phyloP scores from a whole-genome alignment of 164 flowering plant genomes.

The Magnolia changhungtana region DNA sequence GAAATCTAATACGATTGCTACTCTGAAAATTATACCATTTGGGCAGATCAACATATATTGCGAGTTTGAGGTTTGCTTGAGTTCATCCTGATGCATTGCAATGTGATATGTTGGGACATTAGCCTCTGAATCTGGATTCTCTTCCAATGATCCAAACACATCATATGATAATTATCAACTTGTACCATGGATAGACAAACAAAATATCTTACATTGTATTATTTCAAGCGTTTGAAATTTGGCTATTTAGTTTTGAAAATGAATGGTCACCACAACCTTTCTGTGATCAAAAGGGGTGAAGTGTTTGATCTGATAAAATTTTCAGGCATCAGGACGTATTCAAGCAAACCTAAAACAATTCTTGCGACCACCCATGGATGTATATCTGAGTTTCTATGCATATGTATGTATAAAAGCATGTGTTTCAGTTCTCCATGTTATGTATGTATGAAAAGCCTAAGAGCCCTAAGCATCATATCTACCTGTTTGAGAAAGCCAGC shows the following conservation, averaged over 20 bases:
- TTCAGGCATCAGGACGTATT: too few species aligned
- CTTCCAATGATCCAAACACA: too few species aligned
- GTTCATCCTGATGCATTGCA: background rate
- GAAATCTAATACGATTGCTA: background rate
- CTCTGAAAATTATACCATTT: background rate
- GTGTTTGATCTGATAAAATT: too few species aligned
- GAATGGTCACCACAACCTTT: too few species aligned
- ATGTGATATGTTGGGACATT: too few species aligned
- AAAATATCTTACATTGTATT: too few species aligned
- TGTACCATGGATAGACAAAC: too few species aligned
- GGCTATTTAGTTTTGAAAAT: too few species aligned
- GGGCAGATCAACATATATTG: background rate
- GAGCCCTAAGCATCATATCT: background rate
- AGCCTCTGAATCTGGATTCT: too few species aligned
- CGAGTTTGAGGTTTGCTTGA: background rate
- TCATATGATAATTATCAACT: too few species aligned
- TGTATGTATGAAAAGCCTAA: background rate
- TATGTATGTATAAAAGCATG: background rate
- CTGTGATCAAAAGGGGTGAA: too few species aligned
- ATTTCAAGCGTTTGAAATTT: too few species aligned
- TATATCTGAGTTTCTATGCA: background rate
- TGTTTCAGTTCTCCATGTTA: background rate
- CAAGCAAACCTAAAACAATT: background rate
- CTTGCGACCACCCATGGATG: background rate
- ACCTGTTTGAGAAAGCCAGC: slow-evolving; percentile 96